Conservation (phyloP, 1,284 basidiomycete species). For the Uromyces viciae-fabae region DNA sequence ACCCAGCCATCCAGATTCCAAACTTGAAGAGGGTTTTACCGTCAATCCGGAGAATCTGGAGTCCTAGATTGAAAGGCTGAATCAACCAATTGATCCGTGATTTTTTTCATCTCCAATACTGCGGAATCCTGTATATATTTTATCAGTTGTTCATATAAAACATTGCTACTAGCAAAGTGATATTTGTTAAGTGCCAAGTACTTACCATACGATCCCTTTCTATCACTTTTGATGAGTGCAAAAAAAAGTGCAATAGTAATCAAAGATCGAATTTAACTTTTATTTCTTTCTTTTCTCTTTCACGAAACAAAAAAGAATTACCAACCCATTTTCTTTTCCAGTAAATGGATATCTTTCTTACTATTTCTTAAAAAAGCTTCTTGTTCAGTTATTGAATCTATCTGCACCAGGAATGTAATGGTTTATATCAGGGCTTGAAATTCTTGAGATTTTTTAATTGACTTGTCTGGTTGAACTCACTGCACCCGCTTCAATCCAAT, state of each 20-base stretch:
- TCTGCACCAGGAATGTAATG: background rate
- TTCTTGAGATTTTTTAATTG: background rate
- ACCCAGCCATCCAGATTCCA: no score
- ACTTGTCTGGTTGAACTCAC: background rate
- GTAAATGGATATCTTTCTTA: background rate
- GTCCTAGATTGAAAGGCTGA: background rate
- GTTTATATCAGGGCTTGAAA: background rate
- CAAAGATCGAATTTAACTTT: background rate
- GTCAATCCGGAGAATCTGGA: no score
- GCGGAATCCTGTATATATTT: constrained; percentile 15
- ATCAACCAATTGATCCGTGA: constrained; percentile 28
- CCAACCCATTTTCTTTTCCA: constrained; percentile 12
- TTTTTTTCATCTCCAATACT: constrained; percentile 27
- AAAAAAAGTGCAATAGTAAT: no score
- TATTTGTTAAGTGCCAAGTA: no score
- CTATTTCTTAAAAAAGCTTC: background rate
- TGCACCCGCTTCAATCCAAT: constrained; percentile 20
- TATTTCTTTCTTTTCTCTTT: background rate
- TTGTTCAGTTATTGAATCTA: constrained; percentile 13
- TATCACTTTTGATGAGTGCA: background rate
- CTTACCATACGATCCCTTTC: constrained; percentile 27
- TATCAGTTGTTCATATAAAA: background rate
- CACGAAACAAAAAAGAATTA: background rate
- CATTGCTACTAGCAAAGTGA: no score
- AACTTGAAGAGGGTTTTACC: no score